Base-by-base conservation (phyloP, 2,329 filamentous ascomycete species). In the Coniochaeta sp. region DNA sequence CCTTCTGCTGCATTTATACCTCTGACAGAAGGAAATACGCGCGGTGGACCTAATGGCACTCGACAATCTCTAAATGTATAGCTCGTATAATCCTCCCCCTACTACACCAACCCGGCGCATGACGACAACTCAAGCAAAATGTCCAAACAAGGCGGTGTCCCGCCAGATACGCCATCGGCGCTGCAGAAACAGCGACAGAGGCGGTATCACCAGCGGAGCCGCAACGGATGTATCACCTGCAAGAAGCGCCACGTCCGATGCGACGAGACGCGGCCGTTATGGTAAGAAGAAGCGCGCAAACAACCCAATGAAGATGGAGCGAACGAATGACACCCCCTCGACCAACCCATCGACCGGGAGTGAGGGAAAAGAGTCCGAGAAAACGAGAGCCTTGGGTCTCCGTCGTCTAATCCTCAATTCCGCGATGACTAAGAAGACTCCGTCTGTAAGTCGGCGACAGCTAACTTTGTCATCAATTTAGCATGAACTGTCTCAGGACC, bases 401-500 rank as follows among this genome's bases (percentile, higher is more conserved):
- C n/a, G n/a, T n/a, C n/a, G n/a, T n/a, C n/a, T n/a, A n/a, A n/a
- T n/a, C n/a, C n/a, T n/a, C n/a, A n/a, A n/a, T n/a, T n/a, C n/a
- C n/a, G n/a, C n/a, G n/a, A 10, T n/a, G 35, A 40, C 18, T 24
- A 13, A 13, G 18, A 24, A 22, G n/a, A n/a, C n/a, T n/a, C n/a
- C 22, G n/a, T 35, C n/a, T n/a, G 22, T 22, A 38, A 32, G 49
- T 14, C 16, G 50, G 14, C 26, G 5, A 24, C 38, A 13, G 38
- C 38, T 42, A 26, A 42, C 38, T 6, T 13, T 5, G 20, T 24
- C 38, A 9, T 24, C 18, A 20, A 26, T 33, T 51, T 53, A 74
- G 72, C 56, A 73, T 71, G 53, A 72, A 70, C 54, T 75, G 72
- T 57, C 67, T 74, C 56, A 71, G 72, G 51, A 69, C 67, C 52